phyloP scores from a whole-genome alignment of 2,329 filamentous ascomycete genomes.

The Fusarium nodosum region DNA sequence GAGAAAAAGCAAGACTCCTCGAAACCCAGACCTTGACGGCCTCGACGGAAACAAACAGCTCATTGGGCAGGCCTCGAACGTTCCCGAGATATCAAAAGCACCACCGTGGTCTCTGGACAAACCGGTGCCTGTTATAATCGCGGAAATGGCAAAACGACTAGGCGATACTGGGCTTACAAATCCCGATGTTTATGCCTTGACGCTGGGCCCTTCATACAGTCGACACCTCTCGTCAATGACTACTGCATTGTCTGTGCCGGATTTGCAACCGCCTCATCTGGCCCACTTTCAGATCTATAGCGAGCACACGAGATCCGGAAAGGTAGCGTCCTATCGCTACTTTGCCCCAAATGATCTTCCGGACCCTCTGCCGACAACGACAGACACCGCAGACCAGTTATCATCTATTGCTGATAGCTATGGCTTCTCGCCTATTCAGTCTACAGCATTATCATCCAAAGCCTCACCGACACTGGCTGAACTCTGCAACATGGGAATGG shows the following conservation, averaged over 20 bases:
- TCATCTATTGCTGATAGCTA: conserved; percentile 22
- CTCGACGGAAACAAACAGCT: conserved; percentile 44
- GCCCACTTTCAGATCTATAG: conserved; percentile 54
- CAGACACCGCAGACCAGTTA: background rate
- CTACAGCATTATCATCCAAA: conserved; percentile 12
- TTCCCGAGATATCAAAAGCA: conserved; percentile 45
- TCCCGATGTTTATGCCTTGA: conserved; percentile 56
- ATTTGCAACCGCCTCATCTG: conserved; percentile 53
- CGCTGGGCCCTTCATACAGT: conserved; percentile 55
- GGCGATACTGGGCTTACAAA: conserved; percentile 54
- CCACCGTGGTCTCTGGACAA: conserved; percentile 55
- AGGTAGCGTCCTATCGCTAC: conserved; percentile 56
- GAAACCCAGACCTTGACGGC: conserved; percentile 46
- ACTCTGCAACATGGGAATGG: conserved; percentile 47
- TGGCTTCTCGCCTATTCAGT: conserved; percentile 34
- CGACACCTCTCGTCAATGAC: conserved; percentile 57
- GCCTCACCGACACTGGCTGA: conserved; percentile 43
- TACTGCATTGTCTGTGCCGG: conserved; percentile 52
- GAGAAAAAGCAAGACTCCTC: conserved; percentile 50
- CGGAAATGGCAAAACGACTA: conserved; percentile 49
- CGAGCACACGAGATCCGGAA: conserved; percentile 55
- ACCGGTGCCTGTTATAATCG: conserved; percentile 53
- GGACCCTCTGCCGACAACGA: background rate
- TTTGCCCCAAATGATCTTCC: conserved; percentile 36
- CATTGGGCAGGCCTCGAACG: conserved; percentile 43